Evolutionary conservation across 805 yeast genomes (phyloP).

Genomic region (Saturnispora zaruensis): DNA sequence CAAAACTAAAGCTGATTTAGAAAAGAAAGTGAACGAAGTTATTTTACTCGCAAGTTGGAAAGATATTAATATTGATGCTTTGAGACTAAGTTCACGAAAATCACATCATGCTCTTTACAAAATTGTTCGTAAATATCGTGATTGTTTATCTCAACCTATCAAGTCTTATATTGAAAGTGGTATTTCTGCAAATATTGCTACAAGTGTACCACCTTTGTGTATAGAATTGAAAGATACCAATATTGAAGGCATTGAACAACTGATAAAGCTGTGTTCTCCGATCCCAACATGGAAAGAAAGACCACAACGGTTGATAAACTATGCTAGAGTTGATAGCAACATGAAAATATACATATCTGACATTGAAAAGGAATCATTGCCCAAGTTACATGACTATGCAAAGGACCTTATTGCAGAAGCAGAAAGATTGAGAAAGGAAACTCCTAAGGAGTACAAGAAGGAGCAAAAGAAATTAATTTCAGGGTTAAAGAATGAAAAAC

Average conservation of each 20-base stretch:
- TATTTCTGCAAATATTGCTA: conserved; percentile 19
- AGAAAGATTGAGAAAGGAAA: conserved; percentile 58
- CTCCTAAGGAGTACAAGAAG: conserved; percentile 64
- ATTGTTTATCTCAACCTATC: conserved; percentile 44
- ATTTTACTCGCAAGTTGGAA: conserved; percentile 93
- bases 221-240: conserved; percentile 3
- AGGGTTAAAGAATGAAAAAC: conserved; percentile 72
- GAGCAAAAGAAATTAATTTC: conserved; percentile 66
- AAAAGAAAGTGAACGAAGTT: conserved; percentile 76
- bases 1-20: conserved; percentile 44
- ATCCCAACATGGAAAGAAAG: conserved; percentile 47
- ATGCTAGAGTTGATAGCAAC: conserved; percentile 41
- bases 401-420: conserved; percentile 47
- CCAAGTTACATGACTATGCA: conserved; percentile 48
- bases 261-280: conserved; percentile 22
- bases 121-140: conserved; percentile 72
- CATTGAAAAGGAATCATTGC: conserved; percentile 31
- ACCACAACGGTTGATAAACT: conserved; percentile 47
- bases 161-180: conserved; percentile 54
- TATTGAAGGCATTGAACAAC: conserved; percentile 1
- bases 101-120: conserved; percentile 83
- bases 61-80: conserved; percentile 87
- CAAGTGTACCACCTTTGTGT: not conserved
- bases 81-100: conserved; percentile 85
- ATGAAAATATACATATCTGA: conserved; percentile 41